Evolutionary conservation across 768 basidiomycete genomes (phyloP), one percentile per base, ranked within the genome.

Genomic region (Boletellus ananiceps): DNA sequence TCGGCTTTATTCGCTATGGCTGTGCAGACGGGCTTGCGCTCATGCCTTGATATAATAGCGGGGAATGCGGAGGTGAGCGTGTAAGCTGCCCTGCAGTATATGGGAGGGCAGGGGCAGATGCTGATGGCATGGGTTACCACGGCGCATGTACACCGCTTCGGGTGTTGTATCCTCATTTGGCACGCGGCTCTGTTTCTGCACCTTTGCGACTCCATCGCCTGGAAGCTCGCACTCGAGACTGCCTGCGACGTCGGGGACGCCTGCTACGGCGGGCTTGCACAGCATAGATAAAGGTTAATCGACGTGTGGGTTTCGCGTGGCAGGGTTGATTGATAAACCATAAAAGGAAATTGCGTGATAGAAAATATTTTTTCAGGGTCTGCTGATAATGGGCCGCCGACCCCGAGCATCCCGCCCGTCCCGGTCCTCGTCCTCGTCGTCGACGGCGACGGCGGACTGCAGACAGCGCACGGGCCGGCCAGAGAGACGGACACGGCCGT

Each of bases 1-100:
- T 77, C 33, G 74, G 77, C n/a, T 81, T 84, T 66, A 71, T 76
- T 34, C 73, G 80, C 46, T 74, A 74, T 58, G 82, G 78, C 9
- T 82, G 76, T 54, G 57, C 54, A 23, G 83, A 86, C 60, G 75
- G 76, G 5, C 68, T 83, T 51, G 70, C 74, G 18, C 59, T 83
- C 51, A 77, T 83, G 75, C 75, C 74, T 54, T 71, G 69, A 71
- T 23, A 32, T 21, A 8, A 25, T 46, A 35, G 43, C 54, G 51
- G 48, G 47, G 42, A 42, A 32, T 23, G 21, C 29, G 37, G 49
- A 29, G 21, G 44, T 29, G 44, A 12, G 48, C 50, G 58, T 57
- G 59, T 60, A 50, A n/a, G 34, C n/a, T 43, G 48, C 44, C 21
- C 27, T 62, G 60, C 60, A 62, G 59, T 60, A 62, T 60, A 62